Evolutionary conservation across 176 grass and related monocot genomes (phyloP), one percentile per base, ranked within the genome.

Genomic region (Metroxylon sagu): DNA sequence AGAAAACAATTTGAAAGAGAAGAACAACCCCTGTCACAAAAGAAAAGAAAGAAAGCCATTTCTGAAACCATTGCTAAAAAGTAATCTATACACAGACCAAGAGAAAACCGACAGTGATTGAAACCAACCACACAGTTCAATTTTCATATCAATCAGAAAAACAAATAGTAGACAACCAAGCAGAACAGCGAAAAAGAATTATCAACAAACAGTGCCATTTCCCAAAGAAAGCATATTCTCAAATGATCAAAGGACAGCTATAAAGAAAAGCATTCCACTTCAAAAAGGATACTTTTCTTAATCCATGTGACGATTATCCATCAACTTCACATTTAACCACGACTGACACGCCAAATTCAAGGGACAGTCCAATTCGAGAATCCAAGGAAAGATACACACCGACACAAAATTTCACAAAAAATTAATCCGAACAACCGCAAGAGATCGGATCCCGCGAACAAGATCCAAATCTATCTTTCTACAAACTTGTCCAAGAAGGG

Each of bases 151-250:
- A 1, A 60, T 2, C 21, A 49, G 48, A 39, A 3, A 50, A 70
- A 29, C 54, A 55, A 70, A 70, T 59, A 59, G 56, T 50, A 26
- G 54, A 52, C 50, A 39, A 6, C 35, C 6, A 10, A 39, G n/a
- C 35, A 39, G n/a, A 57, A 14, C 55, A 14, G 35, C 2, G 10
- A 43, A 43, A 43, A 43, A 2, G 8, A 10, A 43, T 43, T 12
- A 14, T 43, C 8, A 10, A 43, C 12, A 3, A 43, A 43, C 10
- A 18, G 43, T 21, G 43, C 19, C 25, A 26, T 29, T 26, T 54
- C 29, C 25, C 12, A 72, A 54, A 72, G 7, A 62, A 72, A 72
- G 70, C 59, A 72, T 72, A 72, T 72, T 72, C 70, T 28, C 50
- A 26, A 39, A 49, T 19, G 39, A 70, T 30, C 18, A 50, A 27